Evolutionary conservation across 2,329 filamentous ascomycete species (phyloP).

Genomic region (Teratosphaeria zuluensis): DNA sequence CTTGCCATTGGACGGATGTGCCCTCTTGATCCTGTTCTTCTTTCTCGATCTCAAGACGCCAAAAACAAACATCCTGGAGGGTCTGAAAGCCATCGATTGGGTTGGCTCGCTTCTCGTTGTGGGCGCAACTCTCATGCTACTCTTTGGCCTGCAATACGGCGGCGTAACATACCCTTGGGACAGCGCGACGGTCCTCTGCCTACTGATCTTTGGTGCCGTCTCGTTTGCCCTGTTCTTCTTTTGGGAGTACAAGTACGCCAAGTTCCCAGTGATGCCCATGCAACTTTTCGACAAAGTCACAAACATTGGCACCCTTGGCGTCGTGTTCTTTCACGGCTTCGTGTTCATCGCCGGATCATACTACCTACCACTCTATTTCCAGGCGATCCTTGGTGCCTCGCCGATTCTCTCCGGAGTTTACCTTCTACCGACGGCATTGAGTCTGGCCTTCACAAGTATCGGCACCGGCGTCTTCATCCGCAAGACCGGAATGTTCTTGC

Average conservation of each 20-base stretch:
- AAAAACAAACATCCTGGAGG: constrained; percentile 50
- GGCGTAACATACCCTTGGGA: constrained; percentile 66
- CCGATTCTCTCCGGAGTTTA: constrained; percentile 65
- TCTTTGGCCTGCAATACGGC: constrained; percentile 78
- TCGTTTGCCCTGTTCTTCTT: constrained; percentile 54
- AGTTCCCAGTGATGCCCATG: constrained; percentile 69
- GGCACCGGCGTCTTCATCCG: constrained; percentile 32
- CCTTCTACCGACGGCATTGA: constrained; percentile 25
- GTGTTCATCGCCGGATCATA: constrained; percentile 69
- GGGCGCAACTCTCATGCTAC: constrained; percentile 72
- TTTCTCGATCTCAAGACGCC: constrained; percentile 60
- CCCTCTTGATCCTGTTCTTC: constrained; percentile 49
- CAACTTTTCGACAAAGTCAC: constrained; percentile 57
- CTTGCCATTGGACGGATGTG: constrained; percentile 50
- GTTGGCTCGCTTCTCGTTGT: constrained; percentile 57
- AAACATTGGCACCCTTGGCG: constrained; percentile 54
- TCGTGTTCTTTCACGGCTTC: constrained; percentile 64
- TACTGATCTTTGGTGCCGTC: constrained; percentile 63
- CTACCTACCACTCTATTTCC: constrained; percentile 79
- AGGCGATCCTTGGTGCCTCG: constrained; percentile 58
- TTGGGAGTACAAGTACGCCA: constrained; percentile 64
- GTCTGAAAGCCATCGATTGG: constrained; percentile 58
- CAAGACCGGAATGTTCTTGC: constrained; percentile 40
- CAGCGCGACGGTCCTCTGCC: constrained; percentile 64
- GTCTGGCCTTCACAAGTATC: constrained; percentile 24